These are phyloP conservation scores for Populus nigra DNA, from an alignment of 345 rosid genomes.

Conservation along the genomic window DNA sequence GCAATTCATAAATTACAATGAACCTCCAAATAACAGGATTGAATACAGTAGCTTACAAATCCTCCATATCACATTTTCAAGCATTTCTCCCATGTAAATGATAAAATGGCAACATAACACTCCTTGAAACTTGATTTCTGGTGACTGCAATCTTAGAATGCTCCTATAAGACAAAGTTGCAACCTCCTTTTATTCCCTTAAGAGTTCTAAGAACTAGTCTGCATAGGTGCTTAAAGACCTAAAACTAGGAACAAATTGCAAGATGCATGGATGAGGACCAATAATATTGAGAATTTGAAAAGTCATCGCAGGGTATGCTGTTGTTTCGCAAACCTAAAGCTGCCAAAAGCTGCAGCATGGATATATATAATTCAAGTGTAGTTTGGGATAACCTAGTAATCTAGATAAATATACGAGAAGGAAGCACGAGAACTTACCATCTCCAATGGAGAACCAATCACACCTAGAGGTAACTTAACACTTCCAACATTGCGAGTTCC, in stretches of 20 bases:
- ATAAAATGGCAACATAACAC: not conserved
- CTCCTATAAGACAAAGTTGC: not conserved
- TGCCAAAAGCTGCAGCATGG: not conserved
- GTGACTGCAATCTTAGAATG: not conserved
- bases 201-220: not conserved
- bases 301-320: not conserved
- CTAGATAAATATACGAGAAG: not conserved
- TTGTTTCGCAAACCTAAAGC: not conserved
- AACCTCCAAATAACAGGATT: not conserved
- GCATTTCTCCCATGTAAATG: not conserved
- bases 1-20: not conserved
- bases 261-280: too few species aligned
- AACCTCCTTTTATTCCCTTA: too few species aligned
- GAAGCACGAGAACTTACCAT: constrained; percentile 48
- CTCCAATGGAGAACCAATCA: constrained; percentile 86
- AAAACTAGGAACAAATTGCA: too few species aligned
- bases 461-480: constrained; percentile 75
- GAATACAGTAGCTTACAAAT: not conserved
- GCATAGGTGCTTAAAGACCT: too few species aligned
- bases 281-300: not conserved
- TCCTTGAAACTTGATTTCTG: not conserved
- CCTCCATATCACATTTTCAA: not conserved
- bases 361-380: not conserved
- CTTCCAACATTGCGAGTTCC: constrained; percentile 86
- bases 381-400: not conserved